Evolutionary conservation across 768 basidiomycete genomes (phyloP).

Genomic region (Suillus fuscotomentosus): DNA sequence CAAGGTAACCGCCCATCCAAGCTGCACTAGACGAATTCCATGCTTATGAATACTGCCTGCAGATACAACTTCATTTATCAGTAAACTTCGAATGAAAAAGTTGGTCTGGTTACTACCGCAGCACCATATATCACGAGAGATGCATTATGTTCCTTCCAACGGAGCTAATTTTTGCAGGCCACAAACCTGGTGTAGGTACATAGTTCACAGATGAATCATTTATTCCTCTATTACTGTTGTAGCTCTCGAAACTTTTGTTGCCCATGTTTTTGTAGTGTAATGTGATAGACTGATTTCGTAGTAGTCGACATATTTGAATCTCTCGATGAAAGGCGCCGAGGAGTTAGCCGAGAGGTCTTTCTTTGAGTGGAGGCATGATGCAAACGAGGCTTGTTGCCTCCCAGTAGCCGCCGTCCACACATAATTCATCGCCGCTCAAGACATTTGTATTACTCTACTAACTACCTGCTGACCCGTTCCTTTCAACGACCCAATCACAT

Average conservation of each 20-base stretch:
- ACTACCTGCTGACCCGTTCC: not conserved
- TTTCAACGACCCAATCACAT: not conserved
- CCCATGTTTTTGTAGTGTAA: slow-evolving; percentile 2
- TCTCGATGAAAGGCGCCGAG: not conserved
- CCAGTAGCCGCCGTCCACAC: not conserved
- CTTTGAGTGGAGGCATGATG: not conserved
- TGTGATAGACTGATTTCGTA: not conserved
- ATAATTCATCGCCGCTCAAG: slow-evolving; percentile 11
- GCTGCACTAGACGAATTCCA: not conserved
- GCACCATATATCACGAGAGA: not conserved
- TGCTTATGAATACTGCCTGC: not conserved
- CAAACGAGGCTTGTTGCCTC: not conserved
- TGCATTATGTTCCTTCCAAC: slow-evolving; percentile 10
- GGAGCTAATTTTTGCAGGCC: not conserved
- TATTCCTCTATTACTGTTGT: slow-evolving; percentile 5
- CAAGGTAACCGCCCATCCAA: slow-evolving; percentile 50
- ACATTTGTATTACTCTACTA: slow-evolving; percentile 10
- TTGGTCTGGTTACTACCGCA: not conserved
- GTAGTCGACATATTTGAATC: no score
- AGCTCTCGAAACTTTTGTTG: slow-evolving; percentile 2
- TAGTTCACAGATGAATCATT: not conserved
- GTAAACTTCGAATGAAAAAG: slow-evolving; percentile 24
- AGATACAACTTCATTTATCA: slow-evolving; percentile 83
- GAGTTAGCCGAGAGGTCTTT: slow-evolving; percentile 4
- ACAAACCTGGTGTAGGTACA: not conserved